A percentile compares a stretch with the other conserved stretches of the same genome.
Conservation (phyloP, 805 yeast species). For the baker's yeast (Saccharomyces cerevisiae) region DNA sequence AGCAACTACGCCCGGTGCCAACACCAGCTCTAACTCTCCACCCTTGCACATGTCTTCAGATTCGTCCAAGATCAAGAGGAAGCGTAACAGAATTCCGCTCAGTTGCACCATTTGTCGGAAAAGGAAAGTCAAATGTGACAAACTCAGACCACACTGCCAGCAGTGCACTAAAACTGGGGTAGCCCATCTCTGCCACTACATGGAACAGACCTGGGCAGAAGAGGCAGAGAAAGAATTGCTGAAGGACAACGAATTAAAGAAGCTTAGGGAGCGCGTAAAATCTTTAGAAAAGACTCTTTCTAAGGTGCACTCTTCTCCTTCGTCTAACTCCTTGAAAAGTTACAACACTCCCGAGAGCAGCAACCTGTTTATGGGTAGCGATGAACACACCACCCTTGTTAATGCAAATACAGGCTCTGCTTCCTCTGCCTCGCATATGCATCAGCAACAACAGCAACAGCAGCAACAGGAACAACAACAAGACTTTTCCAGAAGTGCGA, state of each 20-base stretch:
- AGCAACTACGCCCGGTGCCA: not conserved
- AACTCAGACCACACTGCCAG: slow-evolving; percentile 47
- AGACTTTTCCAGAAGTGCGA: not conserved
- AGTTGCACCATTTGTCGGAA: slow-evolving; percentile 42
- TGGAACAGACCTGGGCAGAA: slow-evolving; percentile 55
- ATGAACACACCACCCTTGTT: not conserved
- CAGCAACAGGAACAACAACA: not conserved
- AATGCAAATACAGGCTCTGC: not conserved
- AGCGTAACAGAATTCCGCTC: slow-evolving; percentile 42
- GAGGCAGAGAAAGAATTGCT: slow-evolving; percentile 40
- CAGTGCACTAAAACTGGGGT: slow-evolving; percentile 52
- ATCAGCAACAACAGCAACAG: not conserved
- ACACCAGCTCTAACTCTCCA: not conserved
- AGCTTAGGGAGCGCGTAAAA: slow-evolving; percentile 49
- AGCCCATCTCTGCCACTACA: slow-evolving; percentile 47
- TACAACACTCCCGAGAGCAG: slow-evolving; percentile 17
- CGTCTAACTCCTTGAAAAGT: slow-evolving; percentile 3
- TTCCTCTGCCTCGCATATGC: not conserved
- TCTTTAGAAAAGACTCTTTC: slow-evolving; percentile 42
- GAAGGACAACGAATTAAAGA: slow-evolving; percentile 39
- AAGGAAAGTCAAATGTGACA: slow-evolving; percentile 44
- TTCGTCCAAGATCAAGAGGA: slow-evolving; percentile 25
- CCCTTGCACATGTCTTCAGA: not conserved
- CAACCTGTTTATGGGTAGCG: slow-evolving; percentile 5
- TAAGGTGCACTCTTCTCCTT: slow-evolving; percentile 18